Percentiles rank a stretch among this genome's conserved stretches.
phyloP scores from a whole-genome alignment of 2,329 filamentous ascomycete species.

The Apiospora saccharicola region DNA sequence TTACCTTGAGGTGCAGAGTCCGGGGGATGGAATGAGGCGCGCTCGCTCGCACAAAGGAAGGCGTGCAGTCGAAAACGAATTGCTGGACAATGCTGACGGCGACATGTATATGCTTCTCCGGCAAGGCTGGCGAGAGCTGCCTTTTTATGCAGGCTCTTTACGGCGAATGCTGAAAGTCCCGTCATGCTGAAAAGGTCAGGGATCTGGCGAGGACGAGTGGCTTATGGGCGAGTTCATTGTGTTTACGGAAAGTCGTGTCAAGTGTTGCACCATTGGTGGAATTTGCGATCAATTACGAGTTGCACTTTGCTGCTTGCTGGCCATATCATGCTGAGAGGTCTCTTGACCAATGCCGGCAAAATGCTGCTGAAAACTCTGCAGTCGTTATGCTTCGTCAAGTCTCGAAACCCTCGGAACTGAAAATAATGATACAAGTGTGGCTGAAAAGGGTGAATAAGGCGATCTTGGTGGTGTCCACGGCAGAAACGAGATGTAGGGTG shows the following conservation, averaged over 20 bases:
- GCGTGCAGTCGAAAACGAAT: slow-evolving; percentile 1
- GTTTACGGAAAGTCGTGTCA: slow-evolving; percentile 24
- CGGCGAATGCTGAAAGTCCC: slow-evolving; percentile 7
- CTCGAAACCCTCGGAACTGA: slow-evolving; percentile 43
- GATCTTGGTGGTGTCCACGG: slow-evolving; percentile 40
- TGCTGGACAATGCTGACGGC: neutral
- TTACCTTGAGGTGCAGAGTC: neutral
- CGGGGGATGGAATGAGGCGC: slow-evolving; percentile 1
- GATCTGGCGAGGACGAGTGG: slow-evolving; percentile 15
- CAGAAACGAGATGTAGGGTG: slow-evolving; percentile 34
- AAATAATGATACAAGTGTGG: slow-evolving; percentile 48
- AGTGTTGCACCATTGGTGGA: slow-evolving; percentile 45
- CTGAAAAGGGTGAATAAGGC: slow-evolving; percentile 39
- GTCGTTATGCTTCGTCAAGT: slow-evolving; percentile 45
- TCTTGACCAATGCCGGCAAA: slow-evolving; percentile 44
- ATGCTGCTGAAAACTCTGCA: slow-evolving; percentile 39
- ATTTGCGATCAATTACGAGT: slow-evolving; percentile 49
- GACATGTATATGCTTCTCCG: slow-evolving; percentile 9
- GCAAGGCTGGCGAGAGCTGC: slow-evolving; percentile 5
- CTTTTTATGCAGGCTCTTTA: neutral
- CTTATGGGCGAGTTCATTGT: slow-evolving; percentile 22
- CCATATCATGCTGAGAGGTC: slow-evolving; percentile 44
- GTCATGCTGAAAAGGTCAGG: slow-evolving; percentile 10
- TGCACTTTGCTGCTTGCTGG: slow-evolving; percentile 44
- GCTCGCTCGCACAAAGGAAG: slow-evolving; percentile 4